These are phyloP conservation scores for Talaromyces thailandensis DNA, from an alignment of 495 filamentous ascomycete genomes.

Conservation along the genomic window DNA sequence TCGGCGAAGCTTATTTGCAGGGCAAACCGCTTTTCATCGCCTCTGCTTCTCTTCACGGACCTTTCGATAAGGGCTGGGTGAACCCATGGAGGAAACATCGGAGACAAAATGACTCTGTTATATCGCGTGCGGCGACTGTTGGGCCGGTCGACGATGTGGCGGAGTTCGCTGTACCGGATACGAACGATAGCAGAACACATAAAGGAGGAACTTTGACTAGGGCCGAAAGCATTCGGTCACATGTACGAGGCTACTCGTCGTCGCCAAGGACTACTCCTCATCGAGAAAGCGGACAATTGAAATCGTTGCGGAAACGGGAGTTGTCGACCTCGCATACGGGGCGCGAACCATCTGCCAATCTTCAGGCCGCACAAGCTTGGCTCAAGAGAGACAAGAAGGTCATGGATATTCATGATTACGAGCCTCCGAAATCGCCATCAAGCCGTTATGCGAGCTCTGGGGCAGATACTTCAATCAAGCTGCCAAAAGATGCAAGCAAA, in stretches of 20 bases:
- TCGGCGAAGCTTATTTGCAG: slow-evolving; percentile 49
- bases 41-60: slow-evolving; percentile 53
- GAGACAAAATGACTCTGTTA: slow-evolving; percentile 1
- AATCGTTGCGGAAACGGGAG: background rate
- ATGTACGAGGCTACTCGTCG: background rate
- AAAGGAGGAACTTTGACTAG: background rate
- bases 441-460: background rate
- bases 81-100: slow-evolving; percentile 53
- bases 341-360: background rate
- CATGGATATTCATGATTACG: slow-evolving; percentile 23
- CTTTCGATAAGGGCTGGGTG: slow-evolving; percentile 52
- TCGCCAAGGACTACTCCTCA: background rate
- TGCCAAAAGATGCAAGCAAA: background rate
- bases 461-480: background rate
- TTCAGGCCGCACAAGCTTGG: slow-evolving; percentile 16
- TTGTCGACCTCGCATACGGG: background rate
- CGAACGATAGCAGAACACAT: background rate
- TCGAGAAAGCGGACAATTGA: background rate
- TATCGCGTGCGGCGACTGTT: background rate
- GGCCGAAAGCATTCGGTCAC: background rate
- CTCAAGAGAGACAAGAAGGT: slow-evolving; percentile 28
- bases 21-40: slow-evolving; percentile 50
- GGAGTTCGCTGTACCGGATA: background rate
- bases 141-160: background rate
- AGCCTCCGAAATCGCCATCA: slow-evolving; percentile 32